A percentile compares a stretch with the other conserved stretches of the same genome.
Conservation (phyloP, 495 filamentous ascomycete species). For the Podospora comata region DNA sequence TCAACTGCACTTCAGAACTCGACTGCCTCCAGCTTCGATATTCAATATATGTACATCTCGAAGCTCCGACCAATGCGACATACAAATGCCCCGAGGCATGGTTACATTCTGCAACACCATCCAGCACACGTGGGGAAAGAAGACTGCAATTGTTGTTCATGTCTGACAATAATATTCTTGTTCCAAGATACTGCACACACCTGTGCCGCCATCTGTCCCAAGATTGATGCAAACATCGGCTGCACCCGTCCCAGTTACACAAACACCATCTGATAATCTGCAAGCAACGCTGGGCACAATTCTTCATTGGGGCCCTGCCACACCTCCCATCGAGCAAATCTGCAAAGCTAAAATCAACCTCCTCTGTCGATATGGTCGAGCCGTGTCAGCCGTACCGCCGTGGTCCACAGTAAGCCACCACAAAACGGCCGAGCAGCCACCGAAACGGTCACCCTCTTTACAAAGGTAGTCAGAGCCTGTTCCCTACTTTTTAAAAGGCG, state of each 20-base stretch:
- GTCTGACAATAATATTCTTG: not conserved
- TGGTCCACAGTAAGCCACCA: too few species aligned
- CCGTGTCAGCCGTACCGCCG: too few species aligned
- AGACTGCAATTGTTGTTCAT: not conserved
- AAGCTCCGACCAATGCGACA: not conserved
- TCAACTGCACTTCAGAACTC: not conserved
- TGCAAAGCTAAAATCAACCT: not conserved
- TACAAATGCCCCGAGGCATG: not conserved
- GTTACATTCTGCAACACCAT: not conserved
- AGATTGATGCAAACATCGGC: not conserved
- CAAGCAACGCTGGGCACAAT: not conserved
- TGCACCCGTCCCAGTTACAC: not conserved
- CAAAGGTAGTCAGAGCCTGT: not conserved
- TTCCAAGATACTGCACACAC: not conserved
- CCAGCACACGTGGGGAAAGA: not conserved
- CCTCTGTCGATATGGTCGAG: not conserved
- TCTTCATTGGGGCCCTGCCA: not conserved
- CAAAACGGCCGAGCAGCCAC: too few species aligned
- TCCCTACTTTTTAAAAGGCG: not conserved
- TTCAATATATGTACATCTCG: not conserved
- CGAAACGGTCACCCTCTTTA: too few species aligned
- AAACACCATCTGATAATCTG: not conserved
- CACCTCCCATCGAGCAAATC: not conserved
- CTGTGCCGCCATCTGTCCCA: not conserved
- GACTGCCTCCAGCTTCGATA: not conserved